Evolutionary conservation across 2,329 filamentous ascomycete genomes (phyloP).

Genomic region (Fusarium oxysporum): DNA sequence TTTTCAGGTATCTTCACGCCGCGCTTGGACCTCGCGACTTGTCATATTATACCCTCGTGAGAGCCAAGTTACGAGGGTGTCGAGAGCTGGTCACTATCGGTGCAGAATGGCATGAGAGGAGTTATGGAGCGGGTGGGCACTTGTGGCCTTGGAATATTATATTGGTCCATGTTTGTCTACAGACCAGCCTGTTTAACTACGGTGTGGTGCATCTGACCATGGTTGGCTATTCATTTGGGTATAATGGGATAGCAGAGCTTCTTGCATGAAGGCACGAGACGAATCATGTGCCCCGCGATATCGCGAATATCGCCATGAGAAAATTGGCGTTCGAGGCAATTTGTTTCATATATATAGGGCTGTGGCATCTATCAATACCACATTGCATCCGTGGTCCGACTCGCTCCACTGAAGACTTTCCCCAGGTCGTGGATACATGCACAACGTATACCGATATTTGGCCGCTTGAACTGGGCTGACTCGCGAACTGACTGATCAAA

Average conservation of each 20-base stretch:
- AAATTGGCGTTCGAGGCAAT: slow-evolving; percentile 28
- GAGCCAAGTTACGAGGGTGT: not conserved
- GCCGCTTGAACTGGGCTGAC: not conserved
- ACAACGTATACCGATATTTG: not conserved
- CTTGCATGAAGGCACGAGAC: slow-evolving; percentile 31
- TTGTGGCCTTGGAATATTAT: not conserved
- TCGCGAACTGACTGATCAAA: not conserved
- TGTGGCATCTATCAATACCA: slow-evolving; percentile 17
- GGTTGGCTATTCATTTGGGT: slow-evolving; percentile 25
- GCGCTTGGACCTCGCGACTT: not conserved
- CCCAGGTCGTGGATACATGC: not conserved
- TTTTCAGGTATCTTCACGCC: not conserved
- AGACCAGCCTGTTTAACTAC: slow-evolving; percentile 11
- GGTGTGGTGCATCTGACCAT: slow-evolving; percentile 19
- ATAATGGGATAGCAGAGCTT: slow-evolving; percentile 14
- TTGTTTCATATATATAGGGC: slow-evolving; percentile 18
- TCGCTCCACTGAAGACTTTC: not conserved
- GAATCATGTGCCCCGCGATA: slow-evolving; percentile 26
- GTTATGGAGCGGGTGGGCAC: not conserved
- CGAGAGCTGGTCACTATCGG: not conserved
- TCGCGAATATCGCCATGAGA: slow-evolving; percentile 10
- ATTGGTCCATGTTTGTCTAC: slow-evolving; percentile 3
- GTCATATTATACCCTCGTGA: not conserved
- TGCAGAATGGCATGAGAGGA: not conserved
- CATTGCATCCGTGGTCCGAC: not conserved